Evolutionary conservation across 768 basidiomycete genomes (phyloP), one percentile per base, ranked within the genome.

Genomic region (Tephrocybe sp.): DNA sequence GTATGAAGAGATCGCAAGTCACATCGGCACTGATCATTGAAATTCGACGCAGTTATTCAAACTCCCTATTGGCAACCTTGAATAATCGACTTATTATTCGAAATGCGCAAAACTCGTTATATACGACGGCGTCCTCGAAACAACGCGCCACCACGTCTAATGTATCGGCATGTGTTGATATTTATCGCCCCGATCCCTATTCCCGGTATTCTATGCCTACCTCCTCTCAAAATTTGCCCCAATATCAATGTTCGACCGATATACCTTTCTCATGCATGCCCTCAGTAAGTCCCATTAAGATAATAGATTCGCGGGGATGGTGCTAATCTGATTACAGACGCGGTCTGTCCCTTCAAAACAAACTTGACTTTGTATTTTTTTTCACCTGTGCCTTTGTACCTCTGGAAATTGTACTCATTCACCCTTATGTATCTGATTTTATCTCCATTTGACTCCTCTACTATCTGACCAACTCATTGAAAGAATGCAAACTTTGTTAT

Each of bases 51-150:
- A 53, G 51, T 1, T 53, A 47, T 41, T 46, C 51, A 17, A 53
- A 53, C 20, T 45, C 51, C n/a, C 36, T 53, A 15, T 37, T 53
- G 1, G 45, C 37, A 6, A 53, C 51, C 2, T 47, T 53, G 12
- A 53, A 53, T 40, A 39, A 53, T 26, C 45, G 51, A 25, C 32
- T 51, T 28, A 43, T 51, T 10, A 36, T 12, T 33, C 45, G 45
- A 20, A 39, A 39, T 18, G n/a, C 34, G 15, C 7, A 36, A 12
- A 36, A 36, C 34, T 36, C 15, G 7, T 36, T 14, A 14, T 36
- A 5, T 10, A 84, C 68, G 53, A 88, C 72, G 53, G 88, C 15
- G 9, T 36, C 34, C 15, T 36, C 34, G 4, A 45, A 45, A 18
- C 17, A 30, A 33, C 14, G 28, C 6, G 15, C n/a, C 5, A 33